A percentile compares a stretch with the other conserved stretches of the same genome.
Evolutionary conservation across 148 eudicot species (phyloP).

Genomic region (Diospyros lotus): DNA sequence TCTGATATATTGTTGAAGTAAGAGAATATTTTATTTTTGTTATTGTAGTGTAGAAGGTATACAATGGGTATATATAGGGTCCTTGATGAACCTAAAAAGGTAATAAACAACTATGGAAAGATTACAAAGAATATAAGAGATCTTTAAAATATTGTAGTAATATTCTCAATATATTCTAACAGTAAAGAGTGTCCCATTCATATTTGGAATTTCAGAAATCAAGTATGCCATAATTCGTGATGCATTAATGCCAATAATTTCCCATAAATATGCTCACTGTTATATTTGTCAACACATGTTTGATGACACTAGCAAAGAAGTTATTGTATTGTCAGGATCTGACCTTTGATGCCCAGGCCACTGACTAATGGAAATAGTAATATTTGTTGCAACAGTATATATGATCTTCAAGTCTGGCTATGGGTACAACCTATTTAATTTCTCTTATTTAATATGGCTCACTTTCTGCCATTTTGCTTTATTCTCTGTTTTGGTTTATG

Average conservation of each 20-base stretch:
- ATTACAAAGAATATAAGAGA: no score
- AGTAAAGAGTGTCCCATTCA: not conserved
- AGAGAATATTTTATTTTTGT: no score
- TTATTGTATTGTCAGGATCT: not conserved
- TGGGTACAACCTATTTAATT: no score
- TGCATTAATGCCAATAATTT: not conserved
- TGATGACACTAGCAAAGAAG: not conserved
- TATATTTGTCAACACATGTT: not conserved
- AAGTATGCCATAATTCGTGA: not conserved
- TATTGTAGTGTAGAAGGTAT: no score
- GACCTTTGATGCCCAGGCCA: not conserved
- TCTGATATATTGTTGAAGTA: no score
- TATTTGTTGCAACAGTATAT: not conserved
- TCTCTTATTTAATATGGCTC: no score
- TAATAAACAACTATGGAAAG: no score
- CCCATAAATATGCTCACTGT: not conserved
- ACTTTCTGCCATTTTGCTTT: no score
- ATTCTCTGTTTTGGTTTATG: not conserved
- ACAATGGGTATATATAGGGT: no score
- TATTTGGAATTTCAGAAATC: not conserved
- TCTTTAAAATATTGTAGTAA: no score
- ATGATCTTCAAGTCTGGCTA: not conserved
- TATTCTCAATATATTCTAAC: no score
- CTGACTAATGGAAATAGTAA: slow-evolving; percentile 1
- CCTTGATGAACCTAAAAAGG: no score